Percentiles rank a stretch among this genome's conserved stretches.
These are phyloP conservation scores for Hemisphaericaspora xylanilytica DNA, from an alignment of 1,139 yeast genomes.

Conservation along the genomic window DNA sequence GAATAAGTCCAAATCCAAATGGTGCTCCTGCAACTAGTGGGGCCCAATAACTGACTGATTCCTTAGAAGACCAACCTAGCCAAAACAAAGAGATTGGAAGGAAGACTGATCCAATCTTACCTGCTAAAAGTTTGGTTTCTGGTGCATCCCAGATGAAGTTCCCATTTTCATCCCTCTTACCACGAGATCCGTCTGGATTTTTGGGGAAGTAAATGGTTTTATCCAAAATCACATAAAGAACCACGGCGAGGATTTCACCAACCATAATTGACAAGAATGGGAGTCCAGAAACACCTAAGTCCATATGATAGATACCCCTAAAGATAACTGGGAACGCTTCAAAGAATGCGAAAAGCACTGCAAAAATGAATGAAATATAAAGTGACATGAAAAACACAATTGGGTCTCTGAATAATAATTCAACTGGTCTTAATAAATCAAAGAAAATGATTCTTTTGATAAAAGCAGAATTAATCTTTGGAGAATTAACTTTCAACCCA, in stretches of 20 bases:
- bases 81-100: slow-evolving; percentile 73
- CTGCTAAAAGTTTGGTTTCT: slow-evolving; percentile 38
- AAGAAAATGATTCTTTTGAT: slow-evolving; percentile 31
- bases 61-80: slow-evolving; percentile 76
- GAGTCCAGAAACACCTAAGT: slow-evolving; percentile 59
- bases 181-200: slow-evolving; percentile 63
- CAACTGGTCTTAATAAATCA: slow-evolving; percentile 59
- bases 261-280: slow-evolving; percentile 69
- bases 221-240: slow-evolving; percentile 50
- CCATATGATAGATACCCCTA: slow-evolving; percentile 59
- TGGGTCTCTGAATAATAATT: slow-evolving; percentile 67
- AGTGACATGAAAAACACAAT: slow-evolving; percentile 65
- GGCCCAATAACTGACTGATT: slow-evolving; percentile 68
- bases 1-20: slow-evolving; percentile 70
- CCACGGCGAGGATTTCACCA: slow-evolving; percentile 57
- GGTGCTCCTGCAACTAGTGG: slow-evolving; percentile 75
- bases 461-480: slow-evolving; percentile 19
- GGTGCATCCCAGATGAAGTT: slow-evolving; percentile 43
- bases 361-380: slow-evolving; percentile 70
- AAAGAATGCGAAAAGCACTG: slow-evolving; percentile 73
- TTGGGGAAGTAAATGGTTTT: slow-evolving; percentile 48
- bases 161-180: slow-evolving; percentile 55
- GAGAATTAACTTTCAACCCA: slow-evolving; percentile 46
- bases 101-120: slow-evolving; percentile 59
- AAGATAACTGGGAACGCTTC: slow-evolving; percentile 77